Evolutionary conservation across 768 basidiomycete genomes (phyloP), one percentile per base, ranked within the genome.

Genomic region (Rhodotorula sphaerocarpa): DNA sequence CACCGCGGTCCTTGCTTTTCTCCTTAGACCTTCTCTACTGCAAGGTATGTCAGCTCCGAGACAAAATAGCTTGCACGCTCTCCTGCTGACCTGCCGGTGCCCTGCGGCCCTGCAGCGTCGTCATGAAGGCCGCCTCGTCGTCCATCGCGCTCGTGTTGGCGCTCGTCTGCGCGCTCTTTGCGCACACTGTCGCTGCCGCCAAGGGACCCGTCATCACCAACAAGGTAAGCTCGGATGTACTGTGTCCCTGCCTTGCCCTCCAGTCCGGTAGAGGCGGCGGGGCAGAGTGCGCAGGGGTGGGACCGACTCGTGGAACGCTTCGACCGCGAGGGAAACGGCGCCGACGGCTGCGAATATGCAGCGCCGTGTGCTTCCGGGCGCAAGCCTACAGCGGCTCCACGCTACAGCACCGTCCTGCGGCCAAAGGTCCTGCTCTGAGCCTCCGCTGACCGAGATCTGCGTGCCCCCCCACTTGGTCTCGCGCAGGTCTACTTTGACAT

Each of bases 201-300:
- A 92, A 89, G 72, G 85, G 86, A 21, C 93, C 93, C 20, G 84
- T 81, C 77, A 85, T 97, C 71, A 95, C 93, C 50, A 79, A 87
- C 82, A 90, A 51, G 47, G 71, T 67, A 9, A 31, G 53, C 25
- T 12, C n/a, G n/a, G n/a, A n/a, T n/a, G n/a, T n/a, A n/a, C n/a
- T n/a, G 3, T 28, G 30, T 36, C 23, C 28, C 42, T 53, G 25
- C 20, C 3, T 14, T n/a, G n/a, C 5, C 14, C 21, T 41, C 25
- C 7, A 10, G 44, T n/a, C 6, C 1, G 42, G 53, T 3, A 10
- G 10, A 3, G 53, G 39, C 20, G 41, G n/a, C n/a, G n/a, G n/a
- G n/a, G n/a, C n/a, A n/a, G n/a, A n/a, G n/a, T n/a, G n/a, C n/a
- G n/a, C n/a, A n/a, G n/a, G n/a, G n/a, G n/a, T n/a, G n/a, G n/a